Evolutionary conservation across 2,329 filamentous ascomycete species (phyloP), one percentile per base, ranked within the genome.

Genomic region (Alternaria novae-zelandiae): DNA sequence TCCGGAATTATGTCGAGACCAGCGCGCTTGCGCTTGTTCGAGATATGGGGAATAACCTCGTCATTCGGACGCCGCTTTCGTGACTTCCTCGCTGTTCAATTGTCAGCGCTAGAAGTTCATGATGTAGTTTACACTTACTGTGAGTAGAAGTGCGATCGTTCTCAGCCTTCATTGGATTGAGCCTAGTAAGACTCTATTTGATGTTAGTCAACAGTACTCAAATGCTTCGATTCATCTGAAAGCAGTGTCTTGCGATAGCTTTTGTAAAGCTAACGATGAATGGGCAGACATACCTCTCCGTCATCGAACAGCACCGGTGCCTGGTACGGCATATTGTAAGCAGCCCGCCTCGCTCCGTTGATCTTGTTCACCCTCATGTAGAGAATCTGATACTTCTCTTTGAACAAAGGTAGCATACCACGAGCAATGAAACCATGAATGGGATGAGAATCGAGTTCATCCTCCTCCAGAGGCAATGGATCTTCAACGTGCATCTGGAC

Each of bases 21-120:
- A 11, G 71, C 54, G 3, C 66, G 55, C 20, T 64, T 65, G 30
- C 72, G 74, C 62, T 73, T 77, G 67, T 78, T 78, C 13, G 69
- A 58, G 5, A 65, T 30, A 44, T 78, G 76, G 11, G 63, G 65
- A 6, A 43, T 11, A 47, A 78, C 53, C 3, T 67, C 57, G 5
- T 70, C 65, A 11, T 65, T 64, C 2, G 36, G 60, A 5, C 20
- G 45, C 25, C 68, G 63, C 59, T 70, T 70, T 10, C 46, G 51
- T 4, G 55, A 15, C 20, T 25, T 61, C 4, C 51, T 57, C 17
- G 41, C 66, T 66, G 3, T 36, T n/a, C 0, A 12, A 61, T 49
- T 28, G 50, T 62, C 23, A 61, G 53, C 5, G 10, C 44, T 30
- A 5, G 8, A 15, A 20, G 8, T 7, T 41, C 12, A 41, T 21